Percentiles rank a stretch among this genome's conserved stretches.
phyloP scores from a whole-genome alignment of 352 stramenopile genomes.

The Globisporangium cederbergense region DNA sequence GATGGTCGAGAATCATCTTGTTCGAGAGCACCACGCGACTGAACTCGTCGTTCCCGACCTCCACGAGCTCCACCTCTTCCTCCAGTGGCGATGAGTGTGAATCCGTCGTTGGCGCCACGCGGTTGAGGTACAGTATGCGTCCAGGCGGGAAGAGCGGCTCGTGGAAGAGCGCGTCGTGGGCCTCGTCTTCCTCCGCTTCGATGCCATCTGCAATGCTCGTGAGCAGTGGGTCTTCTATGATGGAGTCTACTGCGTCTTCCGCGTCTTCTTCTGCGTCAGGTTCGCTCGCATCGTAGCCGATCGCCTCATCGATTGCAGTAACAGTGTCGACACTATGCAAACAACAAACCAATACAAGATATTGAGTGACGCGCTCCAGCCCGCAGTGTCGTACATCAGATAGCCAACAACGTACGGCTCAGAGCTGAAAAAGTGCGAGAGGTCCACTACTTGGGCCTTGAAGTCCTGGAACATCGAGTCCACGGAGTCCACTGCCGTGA shows the following conservation, averaged over 20 bases:
- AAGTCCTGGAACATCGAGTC: constrained; percentile 20
- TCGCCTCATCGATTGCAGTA: constrained; percentile 2
- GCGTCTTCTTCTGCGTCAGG: constrained; percentile 6
- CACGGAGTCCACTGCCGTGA: constrained; percentile 5
- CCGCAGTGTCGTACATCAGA: background rate
- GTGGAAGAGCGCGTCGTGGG: constrained; percentile 29
- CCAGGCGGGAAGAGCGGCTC: constrained; percentile 67
- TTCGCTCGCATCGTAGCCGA: background rate
- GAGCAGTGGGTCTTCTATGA: constrained; percentile 7
- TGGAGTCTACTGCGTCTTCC: constrained; percentile 1
- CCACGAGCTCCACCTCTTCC: constrained; percentile 51
- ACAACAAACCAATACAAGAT: background rate
- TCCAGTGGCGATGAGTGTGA: background rate
- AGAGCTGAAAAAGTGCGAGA: constrained; percentile 10
- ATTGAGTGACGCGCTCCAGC: background rate
- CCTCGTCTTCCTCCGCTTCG: background rate
- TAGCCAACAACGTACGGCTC: background rate
- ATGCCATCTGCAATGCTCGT: background rate
- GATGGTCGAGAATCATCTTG: constrained; percentile 79
- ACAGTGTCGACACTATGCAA: background rate
- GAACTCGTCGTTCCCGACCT: constrained; percentile 67
- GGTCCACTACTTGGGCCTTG: constrained; percentile 14
- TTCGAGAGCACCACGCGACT: constrained; percentile 74
- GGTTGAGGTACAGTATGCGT: constrained; percentile 68
- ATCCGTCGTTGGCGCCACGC: constrained; percentile 13